A percentile compares a stretch with the other conserved stretches of the same genome.
These are phyloP conservation scores for Nigrospora osmanthi DNA, from an alignment of 2,329 filamentous ascomycete genomes.

Conservation along the genomic window DNA sequence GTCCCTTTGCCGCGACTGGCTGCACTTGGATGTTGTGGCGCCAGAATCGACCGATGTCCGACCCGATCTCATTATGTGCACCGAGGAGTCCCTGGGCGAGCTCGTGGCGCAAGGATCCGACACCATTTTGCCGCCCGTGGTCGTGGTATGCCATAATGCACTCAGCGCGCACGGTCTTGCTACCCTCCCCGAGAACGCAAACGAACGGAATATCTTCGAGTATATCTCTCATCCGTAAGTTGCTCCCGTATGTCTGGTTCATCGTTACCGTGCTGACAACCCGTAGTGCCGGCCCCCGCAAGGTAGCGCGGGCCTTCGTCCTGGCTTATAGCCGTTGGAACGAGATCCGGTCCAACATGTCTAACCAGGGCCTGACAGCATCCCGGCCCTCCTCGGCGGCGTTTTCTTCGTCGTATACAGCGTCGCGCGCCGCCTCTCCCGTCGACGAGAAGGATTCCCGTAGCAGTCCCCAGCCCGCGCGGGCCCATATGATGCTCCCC, in stretches of 20 bases:
- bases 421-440: too few species aligned
- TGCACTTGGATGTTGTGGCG: conserved; percentile 18
- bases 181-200: conserved; percentile 6
- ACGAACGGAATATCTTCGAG: conserved; percentile 18
- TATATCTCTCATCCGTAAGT: conserved; percentile 30
- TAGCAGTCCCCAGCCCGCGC: too few species aligned
- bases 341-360: neutral
- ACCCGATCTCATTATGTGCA: conserved; percentile 16
- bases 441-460: too few species aligned
- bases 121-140: conserved; percentile 13
- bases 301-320: neutral
- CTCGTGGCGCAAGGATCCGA: conserved; percentile 2
- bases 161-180: conserved; percentile 17
- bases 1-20: conserved; percentile 23
- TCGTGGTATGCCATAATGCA: conserved; percentile 25
- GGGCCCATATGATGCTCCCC: too few species aligned
- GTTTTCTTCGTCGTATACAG: too few species aligned
- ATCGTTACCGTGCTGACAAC: neutral
- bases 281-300: neutral
- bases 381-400: too few species aligned
- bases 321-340: conserved; percentile 16
- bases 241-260: neutral
- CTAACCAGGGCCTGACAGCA: too few species aligned
- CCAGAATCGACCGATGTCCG: neutral
- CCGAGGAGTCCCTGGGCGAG: conserved; percentile 9